A percentile compares a stretch with the other conserved stretches of the same genome.
Conservation (phyloP, 2,329 filamentous ascomycete genomes). For the Teratosphaeria destructans region DNA sequence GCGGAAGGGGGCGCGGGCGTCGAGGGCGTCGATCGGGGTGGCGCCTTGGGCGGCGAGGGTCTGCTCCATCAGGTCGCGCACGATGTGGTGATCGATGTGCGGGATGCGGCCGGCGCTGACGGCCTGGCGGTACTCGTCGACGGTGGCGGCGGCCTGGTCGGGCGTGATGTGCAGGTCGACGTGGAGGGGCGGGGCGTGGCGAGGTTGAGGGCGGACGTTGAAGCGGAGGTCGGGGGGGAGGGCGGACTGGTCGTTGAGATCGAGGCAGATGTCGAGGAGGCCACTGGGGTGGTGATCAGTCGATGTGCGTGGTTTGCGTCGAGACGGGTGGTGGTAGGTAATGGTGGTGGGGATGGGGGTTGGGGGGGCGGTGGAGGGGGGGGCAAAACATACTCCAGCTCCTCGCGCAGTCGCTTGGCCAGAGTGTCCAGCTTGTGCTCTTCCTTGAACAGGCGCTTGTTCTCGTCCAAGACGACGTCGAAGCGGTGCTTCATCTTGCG, state of each 20-base stretch:
- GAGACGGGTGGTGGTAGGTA: too few species aligned
- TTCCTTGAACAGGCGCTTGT: slow-evolving; percentile 70
- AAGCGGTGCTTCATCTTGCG: slow-evolving; percentile 77
- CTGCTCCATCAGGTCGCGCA: slow-evolving; percentile 22
- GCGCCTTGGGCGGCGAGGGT: slow-evolving; percentile 20
- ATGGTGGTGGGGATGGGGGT: too few species aligned
- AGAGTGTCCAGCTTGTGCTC: slow-evolving; percentile 73
- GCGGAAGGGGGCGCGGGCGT: slow-evolving; percentile 32
- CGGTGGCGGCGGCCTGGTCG: slow-evolving; percentile 18
- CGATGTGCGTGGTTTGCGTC: too few species aligned
- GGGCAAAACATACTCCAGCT: slow-evolving; percentile 74
- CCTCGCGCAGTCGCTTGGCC: slow-evolving; percentile 72
- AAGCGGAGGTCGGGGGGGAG: slow-evolving; percentile 15
- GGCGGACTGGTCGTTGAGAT: slow-evolving; percentile 69
- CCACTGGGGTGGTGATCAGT: slow-evolving; percentile 46
- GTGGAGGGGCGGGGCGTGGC: slow-evolving; percentile 44
- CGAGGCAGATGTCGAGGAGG: slow-evolving; percentile 75
- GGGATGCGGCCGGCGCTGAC: slow-evolving; percentile 24
- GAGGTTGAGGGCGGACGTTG: slow-evolving; percentile 64
- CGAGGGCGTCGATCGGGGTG: slow-evolving; percentile 26
- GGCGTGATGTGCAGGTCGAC: slow-evolving; percentile 19
- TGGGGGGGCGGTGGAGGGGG: slow-evolving; percentile 22
- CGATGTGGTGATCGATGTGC: slow-evolving; percentile 21
- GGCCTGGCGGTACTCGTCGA: slow-evolving; percentile 26
- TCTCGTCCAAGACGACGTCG: slow-evolving; percentile 66